Evolutionary conservation across 208 protist species (phyloP).

Genomic region (Crithidia sp.): DNA sequence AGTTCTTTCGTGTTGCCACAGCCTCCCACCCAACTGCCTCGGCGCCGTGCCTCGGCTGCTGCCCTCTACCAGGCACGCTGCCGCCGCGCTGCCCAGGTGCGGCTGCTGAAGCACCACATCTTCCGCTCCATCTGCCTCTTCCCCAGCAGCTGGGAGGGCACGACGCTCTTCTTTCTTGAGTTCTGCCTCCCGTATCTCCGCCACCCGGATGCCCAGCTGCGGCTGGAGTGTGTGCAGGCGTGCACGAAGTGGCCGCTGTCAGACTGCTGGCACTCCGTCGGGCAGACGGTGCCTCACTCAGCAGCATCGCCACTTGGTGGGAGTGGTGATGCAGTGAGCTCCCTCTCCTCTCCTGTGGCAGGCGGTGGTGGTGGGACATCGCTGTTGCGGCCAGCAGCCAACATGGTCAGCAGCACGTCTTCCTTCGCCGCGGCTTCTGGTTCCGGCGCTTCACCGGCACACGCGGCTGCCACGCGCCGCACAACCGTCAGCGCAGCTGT

Average conservation of each 20-base stretch:
- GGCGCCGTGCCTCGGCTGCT: slow-evolving; percentile 6
- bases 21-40: slow-evolving; percentile 4
- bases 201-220: slow-evolving; percentile 62
- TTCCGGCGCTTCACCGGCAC: not conserved
- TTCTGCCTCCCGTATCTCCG: slow-evolving; percentile 75
- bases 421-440: not conserved
- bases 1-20: slow-evolving; percentile 4
- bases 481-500: slow-evolving; percentile 25
- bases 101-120: slow-evolving; percentile 60
- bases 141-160: slow-evolving; percentile 60
- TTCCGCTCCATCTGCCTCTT: slow-evolving; percentile 68
- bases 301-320: not conserved
- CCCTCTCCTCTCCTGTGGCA: not conserved
- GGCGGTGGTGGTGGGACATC: not conserved
- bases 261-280: slow-evolving; percentile 36
- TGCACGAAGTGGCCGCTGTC: slow-evolving; percentile 55
- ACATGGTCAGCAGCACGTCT: not conserved
- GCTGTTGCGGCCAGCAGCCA: too few species aligned
- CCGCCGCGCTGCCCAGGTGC: slow-evolving; percentile 25
- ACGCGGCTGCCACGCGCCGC: not conserved
- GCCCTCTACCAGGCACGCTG: not conserved
- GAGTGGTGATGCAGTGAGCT: not conserved
- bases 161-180: slow-evolving; percentile 61
- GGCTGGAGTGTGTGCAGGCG: slow-evolving; percentile 62
- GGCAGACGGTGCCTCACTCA: slow-evolving; percentile 5